Conservation (phyloP, 2,329 filamentous ascomycete genomes). For the Diaporthe aspalathi region DNA sequence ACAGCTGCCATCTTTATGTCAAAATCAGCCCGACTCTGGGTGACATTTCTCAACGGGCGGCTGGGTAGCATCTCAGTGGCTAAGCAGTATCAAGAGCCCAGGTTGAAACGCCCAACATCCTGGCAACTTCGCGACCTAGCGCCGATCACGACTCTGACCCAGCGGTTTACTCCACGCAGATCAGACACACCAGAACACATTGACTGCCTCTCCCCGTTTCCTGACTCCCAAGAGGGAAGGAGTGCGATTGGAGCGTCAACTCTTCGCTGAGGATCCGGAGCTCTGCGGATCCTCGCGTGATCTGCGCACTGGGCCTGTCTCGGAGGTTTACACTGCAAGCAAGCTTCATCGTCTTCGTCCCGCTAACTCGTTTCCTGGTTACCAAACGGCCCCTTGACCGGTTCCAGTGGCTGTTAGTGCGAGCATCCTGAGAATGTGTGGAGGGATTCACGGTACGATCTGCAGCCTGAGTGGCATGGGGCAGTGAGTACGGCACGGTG, state of each 20-base stretch:
- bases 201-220: not conserved
- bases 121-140: conserved; percentile 16
- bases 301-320: conserved; percentile 21
- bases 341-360: conserved; percentile 17
- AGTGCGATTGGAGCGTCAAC: conserved; percentile 20
- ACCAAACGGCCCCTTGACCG: not conserved
- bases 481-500: not conserved
- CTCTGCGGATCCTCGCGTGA: conserved; percentile 24
- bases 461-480: not conserved
- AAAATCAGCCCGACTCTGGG: conserved; percentile 23
- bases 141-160: conserved; percentile 18
- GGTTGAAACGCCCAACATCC: conserved; percentile 21
- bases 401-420: not conserved
- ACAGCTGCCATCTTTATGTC: conserved; percentile 32
- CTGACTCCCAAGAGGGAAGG: conserved; percentile 9
- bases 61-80: conserved; percentile 20
- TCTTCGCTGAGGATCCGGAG: conserved; percentile 7
- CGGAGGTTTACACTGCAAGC: conserved; percentile 12
- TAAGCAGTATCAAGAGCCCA: conserved; percentile 26
- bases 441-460: not conserved
- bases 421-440: not conserved
- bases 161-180: conserved; percentile 15
- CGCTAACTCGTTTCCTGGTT: conserved; percentile 16
- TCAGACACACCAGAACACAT: conserved; percentile 14
- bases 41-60: conserved; percentile 9